Evolutionary conservation across 371 early-diverging fungal species (phyloP), one percentile per base, ranked within the genome.

Genomic region (Mucor saturninus): DNA sequence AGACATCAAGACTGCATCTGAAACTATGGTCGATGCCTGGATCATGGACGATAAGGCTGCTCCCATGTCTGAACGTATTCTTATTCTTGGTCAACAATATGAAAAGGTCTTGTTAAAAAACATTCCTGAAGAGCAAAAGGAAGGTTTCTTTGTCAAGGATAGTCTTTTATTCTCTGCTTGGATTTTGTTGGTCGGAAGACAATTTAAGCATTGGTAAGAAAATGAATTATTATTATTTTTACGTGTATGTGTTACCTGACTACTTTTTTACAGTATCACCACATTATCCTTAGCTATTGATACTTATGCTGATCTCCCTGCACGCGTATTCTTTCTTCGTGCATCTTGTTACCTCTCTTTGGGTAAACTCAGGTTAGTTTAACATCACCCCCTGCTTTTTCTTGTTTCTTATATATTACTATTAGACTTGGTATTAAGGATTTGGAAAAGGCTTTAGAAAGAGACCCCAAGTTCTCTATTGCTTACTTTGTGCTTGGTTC

Each of bases 21-120:
- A 85, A 62, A 81, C 78, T 61, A 77, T 88, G 67, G 86, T 88
- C 59, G 70, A 73, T 56, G 86, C 89, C 15, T 88, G 86, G 83
- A 72, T 88, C 62, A 68, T 88, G 68, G 89, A 88, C 70, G 89
- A 88, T 69, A 84, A 84, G 70, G 89, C 87, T 39, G 85, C 85
- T 49, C 80, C 82, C 56, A 85, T 88, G 84, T 85, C 86, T 56
- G 85, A 86, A 63, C 68, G 63, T 59, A 62, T 62, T 8, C 38
- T 62, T 15, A 62, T 62, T 29, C 37, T 68, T 42, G 67, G 67
- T 30, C 67, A 67, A 58, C 67, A 67, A 49, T 68, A 58, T 43
- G 63, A 68, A 55, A 68, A 62, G 43, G 68, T 68, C 9, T 45
- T 83, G 38, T 64, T 82, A 31, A 82, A 77, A 65, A 61, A 79